A percentile compares a stretch with the other conserved stretches of the same genome.
Evolutionary conservation across 805 yeast genomes (phyloP).

Genomic region (Clavispora carvajalis): DNA sequence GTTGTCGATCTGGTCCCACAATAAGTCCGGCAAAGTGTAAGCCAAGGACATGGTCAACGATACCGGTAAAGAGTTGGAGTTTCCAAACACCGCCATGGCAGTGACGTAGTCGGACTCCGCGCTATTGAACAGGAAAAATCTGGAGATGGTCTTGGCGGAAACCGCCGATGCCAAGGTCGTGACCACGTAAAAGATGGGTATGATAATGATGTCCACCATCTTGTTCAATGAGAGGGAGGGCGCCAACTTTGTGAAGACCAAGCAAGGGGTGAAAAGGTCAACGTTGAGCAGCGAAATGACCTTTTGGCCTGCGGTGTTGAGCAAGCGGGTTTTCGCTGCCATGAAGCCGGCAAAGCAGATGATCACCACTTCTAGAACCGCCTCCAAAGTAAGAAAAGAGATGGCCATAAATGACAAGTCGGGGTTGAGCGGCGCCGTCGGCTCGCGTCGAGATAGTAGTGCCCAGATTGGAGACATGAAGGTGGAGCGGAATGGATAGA

Average conservation of each 20-base stretch:
- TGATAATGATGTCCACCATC: constrained; percentile 71
- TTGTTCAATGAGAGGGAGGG: constrained; percentile 66
- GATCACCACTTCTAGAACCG: constrained; percentile 83
- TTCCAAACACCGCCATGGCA: constrained; percentile 96
- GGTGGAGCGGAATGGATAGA: too few species aligned
- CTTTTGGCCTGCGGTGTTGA: constrained; percentile 72
- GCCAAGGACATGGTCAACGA: constrained; percentile 78
- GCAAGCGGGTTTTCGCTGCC: constrained; percentile 69
- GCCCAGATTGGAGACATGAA: too few species aligned
- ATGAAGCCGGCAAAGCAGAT: constrained; percentile 83
- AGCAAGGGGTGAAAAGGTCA: constrained; percentile 90
- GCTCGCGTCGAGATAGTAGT: constrained; percentile 1
- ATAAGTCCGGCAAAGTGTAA: constrained; percentile 66
- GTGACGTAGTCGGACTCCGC: constrained; percentile 87
- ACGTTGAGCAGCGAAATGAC: constrained; percentile 75
- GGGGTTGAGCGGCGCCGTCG: constrained; percentile 6
- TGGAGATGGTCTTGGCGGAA: constrained; percentile 55
- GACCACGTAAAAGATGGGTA: constrained; percentile 79
- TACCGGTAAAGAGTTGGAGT: constrained; percentile 91
- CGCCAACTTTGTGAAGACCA: constrained; percentile 79
- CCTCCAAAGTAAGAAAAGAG: constrained; percentile 77
- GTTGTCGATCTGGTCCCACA: constrained; percentile 68
- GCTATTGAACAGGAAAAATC: constrained; percentile 52
- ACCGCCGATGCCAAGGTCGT: constrained; percentile 71
- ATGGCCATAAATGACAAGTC: constrained; percentile 38